Percentiles rank a stretch among this genome's conserved stretches.
Conservation (phyloP, 495 filamentous ascomycete genomes). For the Penicillium lividum region DNA sequence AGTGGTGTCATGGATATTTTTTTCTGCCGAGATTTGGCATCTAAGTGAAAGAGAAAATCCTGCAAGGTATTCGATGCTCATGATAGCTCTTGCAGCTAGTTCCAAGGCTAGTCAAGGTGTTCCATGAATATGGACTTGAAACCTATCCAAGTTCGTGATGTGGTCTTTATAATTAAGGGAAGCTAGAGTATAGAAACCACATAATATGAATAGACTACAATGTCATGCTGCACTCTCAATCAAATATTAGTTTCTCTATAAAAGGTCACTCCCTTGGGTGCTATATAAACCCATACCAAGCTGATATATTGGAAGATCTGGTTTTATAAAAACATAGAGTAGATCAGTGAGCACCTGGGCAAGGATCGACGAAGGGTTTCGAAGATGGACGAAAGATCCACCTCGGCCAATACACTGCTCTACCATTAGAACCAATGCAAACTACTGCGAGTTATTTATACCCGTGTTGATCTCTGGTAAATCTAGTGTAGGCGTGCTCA, state of each 20-base stretch:
- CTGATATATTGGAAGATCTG: background rate
- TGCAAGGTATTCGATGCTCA: too few relatives aligned
- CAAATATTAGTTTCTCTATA: too few relatives aligned
- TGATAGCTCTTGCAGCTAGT: background rate
- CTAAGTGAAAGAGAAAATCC: background rate
- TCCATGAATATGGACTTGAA: too few relatives aligned
- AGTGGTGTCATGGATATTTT: background rate
- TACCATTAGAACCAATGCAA: background rate
- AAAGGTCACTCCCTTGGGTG: background rate
- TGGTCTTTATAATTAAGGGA: too few relatives aligned
- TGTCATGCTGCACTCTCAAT: background rate
- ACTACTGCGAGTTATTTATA: slow-evolving; percentile 1
- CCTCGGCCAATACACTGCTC: background rate
- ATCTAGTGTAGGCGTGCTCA: too few relatives aligned
- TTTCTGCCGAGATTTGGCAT: background rate
- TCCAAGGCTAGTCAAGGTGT: too few relatives aligned
- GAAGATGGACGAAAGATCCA: slow-evolving; percentile 1
- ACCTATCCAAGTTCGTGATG: too few relatives aligned
- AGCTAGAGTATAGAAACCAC: too few relatives aligned
- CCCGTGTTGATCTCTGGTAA: background rate
- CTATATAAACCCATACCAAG: background rate
- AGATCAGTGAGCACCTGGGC: background rate
- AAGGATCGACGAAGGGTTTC: slow-evolving; percentile 1
- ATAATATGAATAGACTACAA: too few relatives aligned
- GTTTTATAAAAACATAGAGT: background rate